A percentile compares a stretch with the other conserved stretches of the same genome.
These are phyloP conservation scores for Malbranchea zuffiana DNA, from an alignment of 2,329 filamentous ascomycete genomes.

Conservation along the genomic window DNA sequence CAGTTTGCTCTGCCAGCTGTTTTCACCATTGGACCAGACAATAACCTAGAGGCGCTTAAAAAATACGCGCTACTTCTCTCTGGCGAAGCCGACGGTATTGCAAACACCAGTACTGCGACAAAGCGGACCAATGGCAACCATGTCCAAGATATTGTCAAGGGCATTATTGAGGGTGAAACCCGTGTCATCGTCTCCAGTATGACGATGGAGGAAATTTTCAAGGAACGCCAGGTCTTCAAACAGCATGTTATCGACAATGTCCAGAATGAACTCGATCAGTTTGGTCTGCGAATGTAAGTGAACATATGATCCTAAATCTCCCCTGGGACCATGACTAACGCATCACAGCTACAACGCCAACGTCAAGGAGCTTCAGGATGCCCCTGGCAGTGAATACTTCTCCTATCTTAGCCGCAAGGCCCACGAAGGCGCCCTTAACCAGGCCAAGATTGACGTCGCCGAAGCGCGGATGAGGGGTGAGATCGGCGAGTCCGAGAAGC, in stretches of 20 bases:
- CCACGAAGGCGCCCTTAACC: constrained; percentile 74
- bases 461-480: constrained; percentile 52
- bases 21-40: constrained; percentile 73
- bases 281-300: constrained; percentile 59
- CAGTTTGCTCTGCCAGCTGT: constrained; percentile 73
- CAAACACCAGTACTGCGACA: constrained; percentile 22
- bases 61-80: constrained; percentile 77
- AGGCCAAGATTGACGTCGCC: constrained; percentile 55
- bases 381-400: constrained; percentile 72
- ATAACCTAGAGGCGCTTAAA: constrained; percentile 57
- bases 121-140: constrained; percentile 44
- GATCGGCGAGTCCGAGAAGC: constrained; percentile 57
- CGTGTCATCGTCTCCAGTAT: constrained; percentile 72
- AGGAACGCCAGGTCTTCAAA: constrained; percentile 66
- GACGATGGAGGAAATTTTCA: constrained; percentile 90
- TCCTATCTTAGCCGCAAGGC: constrained; percentile 71
- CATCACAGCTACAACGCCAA: constrained; percentile 55
- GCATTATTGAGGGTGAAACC: constrained; percentile 81
- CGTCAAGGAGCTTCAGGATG: constrained; percentile 79
- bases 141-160: constrained; percentile 76
- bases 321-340: constrained; percentile 20
- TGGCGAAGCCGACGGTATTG: constrained; percentile 42
- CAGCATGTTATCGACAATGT: constrained; percentile 63
- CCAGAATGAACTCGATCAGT: constrained; percentile 67
- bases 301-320: background rate